These are phyloP conservation scores for Halophytophthora batemanensis DNA, from an alignment of 352 stramenopile species.

Conservation along the genomic window DNA sequence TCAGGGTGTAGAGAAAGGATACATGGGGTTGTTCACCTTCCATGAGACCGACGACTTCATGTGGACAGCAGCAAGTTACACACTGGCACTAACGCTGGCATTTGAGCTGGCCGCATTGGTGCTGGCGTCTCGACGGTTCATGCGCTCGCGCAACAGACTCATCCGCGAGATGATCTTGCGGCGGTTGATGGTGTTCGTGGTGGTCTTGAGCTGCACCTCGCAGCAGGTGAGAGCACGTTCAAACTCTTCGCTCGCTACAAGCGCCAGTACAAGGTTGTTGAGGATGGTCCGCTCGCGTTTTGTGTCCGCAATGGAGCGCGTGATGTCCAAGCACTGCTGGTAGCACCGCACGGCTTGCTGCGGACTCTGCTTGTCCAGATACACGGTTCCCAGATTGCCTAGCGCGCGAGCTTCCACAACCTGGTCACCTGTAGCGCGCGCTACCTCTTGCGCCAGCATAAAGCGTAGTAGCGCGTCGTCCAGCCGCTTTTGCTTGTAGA, in stretches of 20 bases:
- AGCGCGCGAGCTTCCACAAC: conserved; percentile 74
- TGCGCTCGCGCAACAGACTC: conserved; percentile 56
- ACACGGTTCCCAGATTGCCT: conserved; percentile 74
- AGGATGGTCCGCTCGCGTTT: conserved; percentile 82
- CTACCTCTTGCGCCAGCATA: conserved; percentile 57
- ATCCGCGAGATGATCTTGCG: conserved; percentile 80
- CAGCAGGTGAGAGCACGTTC: conserved; percentile 55
- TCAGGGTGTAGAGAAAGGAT: too few species aligned
- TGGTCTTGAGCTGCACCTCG: conserved; percentile 68
- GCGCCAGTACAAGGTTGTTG: conserved; percentile 79
- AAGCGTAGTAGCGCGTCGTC: conserved; percentile 65
- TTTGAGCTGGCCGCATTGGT: too few species aligned
- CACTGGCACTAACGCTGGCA: too few species aligned
- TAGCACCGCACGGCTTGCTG: conserved; percentile 72
- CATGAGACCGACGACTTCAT: too few species aligned
- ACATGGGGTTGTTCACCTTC: too few species aligned
- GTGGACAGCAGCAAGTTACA: too few species aligned
- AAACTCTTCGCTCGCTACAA: conserved; percentile 63
- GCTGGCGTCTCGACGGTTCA: too few species aligned
- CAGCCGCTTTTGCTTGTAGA: conserved; percentile 67
- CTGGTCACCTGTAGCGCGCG: conserved; percentile 36
- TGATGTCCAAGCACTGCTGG: conserved; percentile 74
- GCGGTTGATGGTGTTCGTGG: conserved; percentile 62
- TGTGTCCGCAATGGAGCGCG: conserved; percentile 59
- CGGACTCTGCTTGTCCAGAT: conserved; percentile 70